A percentile compares a stretch with the other conserved stretches of the same genome.
phyloP scores from a whole-genome alignment of 225 moss, liverwort and hornwort species.

The Marchantia polymorpha region DNA sequence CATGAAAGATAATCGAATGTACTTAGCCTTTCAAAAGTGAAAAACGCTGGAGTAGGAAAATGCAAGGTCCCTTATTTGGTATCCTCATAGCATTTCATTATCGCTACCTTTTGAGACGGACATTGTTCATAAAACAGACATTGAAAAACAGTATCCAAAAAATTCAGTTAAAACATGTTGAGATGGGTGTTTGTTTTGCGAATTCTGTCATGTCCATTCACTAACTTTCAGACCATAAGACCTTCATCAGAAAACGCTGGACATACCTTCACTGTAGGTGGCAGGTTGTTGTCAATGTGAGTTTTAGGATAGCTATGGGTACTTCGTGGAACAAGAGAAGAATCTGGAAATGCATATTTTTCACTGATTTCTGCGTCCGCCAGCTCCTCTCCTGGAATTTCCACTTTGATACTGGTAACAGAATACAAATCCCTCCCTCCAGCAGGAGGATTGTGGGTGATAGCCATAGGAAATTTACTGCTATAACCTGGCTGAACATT shows the following conservation, averaged over 20 bases:
- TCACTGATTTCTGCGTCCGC: conserved; percentile 7
- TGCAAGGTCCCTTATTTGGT: no score
- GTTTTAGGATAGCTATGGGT: conserved; percentile 44
- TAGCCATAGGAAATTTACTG: conserved; percentile 29
- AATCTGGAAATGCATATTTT: conserved; percentile 32
- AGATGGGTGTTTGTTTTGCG: no score
- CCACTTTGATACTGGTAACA: conserved; percentile 33
- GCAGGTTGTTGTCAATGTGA: conserved; percentile 27
- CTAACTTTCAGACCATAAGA: no score
- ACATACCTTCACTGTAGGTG: conserved; percentile 40
- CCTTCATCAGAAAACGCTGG: neutral
- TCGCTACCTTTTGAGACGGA: no score
- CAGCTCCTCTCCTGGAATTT: conserved; percentile 24
- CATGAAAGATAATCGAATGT: conserved; percentile 1
- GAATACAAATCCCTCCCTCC: conserved; percentile 46
- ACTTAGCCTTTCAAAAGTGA: neutral
- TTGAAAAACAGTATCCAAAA: no score
- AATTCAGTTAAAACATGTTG: no score
- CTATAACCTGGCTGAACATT: conserved; percentile 27
- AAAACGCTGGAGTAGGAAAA: neutral
- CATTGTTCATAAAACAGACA: no score
- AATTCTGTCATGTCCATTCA: no score
- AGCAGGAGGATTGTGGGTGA: conserved; percentile 43
- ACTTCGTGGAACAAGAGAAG: conserved; percentile 28
- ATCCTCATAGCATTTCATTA: no score